Evolutionary conservation across 2,329 filamentous ascomycete species (phyloP), one percentile per base, ranked within the genome.

Genomic region (Sclerotinia minor): DNA sequence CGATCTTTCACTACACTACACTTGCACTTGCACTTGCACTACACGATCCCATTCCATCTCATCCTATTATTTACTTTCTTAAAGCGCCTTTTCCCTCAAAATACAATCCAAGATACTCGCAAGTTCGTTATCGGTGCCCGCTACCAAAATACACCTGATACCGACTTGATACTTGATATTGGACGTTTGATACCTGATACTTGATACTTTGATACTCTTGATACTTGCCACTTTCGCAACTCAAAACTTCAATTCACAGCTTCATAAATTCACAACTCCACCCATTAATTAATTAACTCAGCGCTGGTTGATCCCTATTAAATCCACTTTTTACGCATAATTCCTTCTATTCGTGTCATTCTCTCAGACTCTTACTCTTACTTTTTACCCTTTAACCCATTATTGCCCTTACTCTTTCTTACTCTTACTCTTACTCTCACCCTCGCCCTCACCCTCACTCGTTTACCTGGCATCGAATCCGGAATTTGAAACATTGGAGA

Each of bases 401-500:
- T n/a, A n/a, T n/a, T 21, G 15, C 15, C 11, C 55, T 3, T 21
- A n/a, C 35, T 41, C 21, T 2, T 29, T 26, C 38, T 26, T 11
- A 52, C 19, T 29, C 41, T 52, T 11, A 38, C 17, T 50, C 44
- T 21, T 15, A 26, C 7, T 6, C 57, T 59, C 35, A 24, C 17
- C 21, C 38, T 59, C 24, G 8, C 19, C 38, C 32, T 63, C 19
- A 19, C 19, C n/a, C 35, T 53, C 50, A n/a, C 26, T 64, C 61
- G 49, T 53, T 53, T 64, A 32, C 26, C 38, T 13, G 11, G 44
- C 44, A n/a, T 55, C 50, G 3, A 54, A n/a, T 54, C 50, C 19
- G 13, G 35, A 15, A 65, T 65, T 47, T 58, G 63, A 65, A 64
- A 64, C 60, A 64, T 53, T 64, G 47, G 47, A 64, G 55, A 29